These are phyloP conservation scores for Rutstroemia sp. DNA, from an alignment of 2,329 filamentous ascomycete species.

Conservation along the genomic window DNA sequence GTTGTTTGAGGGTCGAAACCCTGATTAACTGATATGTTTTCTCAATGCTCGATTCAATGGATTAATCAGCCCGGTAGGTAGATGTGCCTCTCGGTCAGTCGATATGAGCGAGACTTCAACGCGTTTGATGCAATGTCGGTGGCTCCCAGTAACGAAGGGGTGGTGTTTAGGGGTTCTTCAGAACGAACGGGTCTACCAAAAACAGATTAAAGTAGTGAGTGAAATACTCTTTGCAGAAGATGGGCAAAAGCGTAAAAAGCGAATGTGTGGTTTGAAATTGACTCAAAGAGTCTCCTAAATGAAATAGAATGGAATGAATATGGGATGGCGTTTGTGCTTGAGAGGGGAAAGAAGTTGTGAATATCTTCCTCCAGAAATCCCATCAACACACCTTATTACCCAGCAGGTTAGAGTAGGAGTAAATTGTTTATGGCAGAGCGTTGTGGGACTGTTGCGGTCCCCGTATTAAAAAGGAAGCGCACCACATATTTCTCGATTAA, in stretches of 20 bases:
- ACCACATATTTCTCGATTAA: no score
- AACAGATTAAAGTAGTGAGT: background rate
- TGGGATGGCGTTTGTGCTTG: no score
- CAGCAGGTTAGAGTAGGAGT: no score
- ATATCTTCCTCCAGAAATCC: background rate
- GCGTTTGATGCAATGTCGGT: background rate
- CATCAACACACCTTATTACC: background rate
- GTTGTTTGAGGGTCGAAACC: constrained; percentile 22
- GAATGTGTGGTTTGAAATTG: background rate
- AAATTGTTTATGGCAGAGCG: background rate
- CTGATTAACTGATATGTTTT: constrained; percentile 1
- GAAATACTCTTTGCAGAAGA: background rate
- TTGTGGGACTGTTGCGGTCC: background rate
- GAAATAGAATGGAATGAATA: background rate
- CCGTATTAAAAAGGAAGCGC: no score
- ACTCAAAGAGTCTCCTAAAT: background rate
- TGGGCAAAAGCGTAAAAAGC: background rate
- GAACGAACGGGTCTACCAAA: background rate
- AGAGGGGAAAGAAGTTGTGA: background rate
- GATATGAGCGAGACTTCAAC: background rate
- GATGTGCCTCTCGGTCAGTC: no score
- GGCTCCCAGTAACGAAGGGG: background rate
- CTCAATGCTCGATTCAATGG: background rate
- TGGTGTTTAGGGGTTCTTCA: no score
- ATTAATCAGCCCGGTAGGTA: no score